Conservation (phyloP, 306 rosid genomes). For the Vigna unguiculata region DNA sequence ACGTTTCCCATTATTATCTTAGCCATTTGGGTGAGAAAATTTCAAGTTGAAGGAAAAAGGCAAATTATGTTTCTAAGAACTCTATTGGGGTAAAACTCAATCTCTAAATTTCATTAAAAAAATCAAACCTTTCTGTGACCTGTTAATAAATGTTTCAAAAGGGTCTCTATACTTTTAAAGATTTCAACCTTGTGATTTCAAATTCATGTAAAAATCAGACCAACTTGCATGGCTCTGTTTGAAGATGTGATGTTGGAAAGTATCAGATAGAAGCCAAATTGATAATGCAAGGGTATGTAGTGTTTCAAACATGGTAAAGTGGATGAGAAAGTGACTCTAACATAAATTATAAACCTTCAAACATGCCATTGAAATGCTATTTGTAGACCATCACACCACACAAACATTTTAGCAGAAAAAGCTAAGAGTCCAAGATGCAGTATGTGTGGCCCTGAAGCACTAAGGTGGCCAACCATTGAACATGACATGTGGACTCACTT, state of each 20-base stretch:
- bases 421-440: conserved; percentile 24
- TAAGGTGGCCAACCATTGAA: conserved; percentile 36
- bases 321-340: neutral
- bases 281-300: neutral
- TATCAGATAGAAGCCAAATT: neutral
- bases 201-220: neutral
- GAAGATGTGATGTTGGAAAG: neutral
- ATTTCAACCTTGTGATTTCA: neutral
- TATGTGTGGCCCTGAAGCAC: conserved; percentile 42
- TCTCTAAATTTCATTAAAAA: no score
- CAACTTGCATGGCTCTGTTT: neutral
- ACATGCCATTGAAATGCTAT: neutral
- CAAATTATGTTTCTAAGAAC: no score
- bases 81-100: no score
- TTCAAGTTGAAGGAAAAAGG: neutral
- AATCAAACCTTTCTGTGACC: no score
- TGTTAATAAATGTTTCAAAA: neutral
- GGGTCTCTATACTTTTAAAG: neutral
- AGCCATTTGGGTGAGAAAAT: neutral
- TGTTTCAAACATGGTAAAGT: neutral
- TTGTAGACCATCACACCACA: neutral
- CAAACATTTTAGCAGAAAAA: neutral
- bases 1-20: neutral
- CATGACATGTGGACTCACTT: conserved; percentile 1
- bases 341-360: neutral